Evolutionary conservation across 2,329 filamentous ascomycete genomes (phyloP).

Genomic region (Fusarium sacchari): DNA sequence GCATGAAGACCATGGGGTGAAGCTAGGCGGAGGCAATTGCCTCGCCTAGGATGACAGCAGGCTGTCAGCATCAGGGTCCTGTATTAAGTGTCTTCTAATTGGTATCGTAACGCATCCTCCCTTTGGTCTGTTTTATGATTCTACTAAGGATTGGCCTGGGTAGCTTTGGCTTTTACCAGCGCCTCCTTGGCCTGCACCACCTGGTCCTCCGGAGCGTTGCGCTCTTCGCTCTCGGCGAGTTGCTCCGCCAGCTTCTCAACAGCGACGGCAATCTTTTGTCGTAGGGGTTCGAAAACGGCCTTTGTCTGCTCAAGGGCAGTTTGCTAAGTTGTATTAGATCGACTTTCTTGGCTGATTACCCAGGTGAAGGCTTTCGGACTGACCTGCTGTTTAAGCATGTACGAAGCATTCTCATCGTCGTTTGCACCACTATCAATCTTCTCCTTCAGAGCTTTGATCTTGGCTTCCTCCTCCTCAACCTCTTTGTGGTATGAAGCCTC

Average conservation of each 20-base stretch:
- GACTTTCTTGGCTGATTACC: not conserved
- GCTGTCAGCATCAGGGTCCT: no score
- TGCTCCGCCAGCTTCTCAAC: conserved; percentile 79
- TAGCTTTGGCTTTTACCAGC: conserved; percentile 59
- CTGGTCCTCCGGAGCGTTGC: conserved; percentile 58
- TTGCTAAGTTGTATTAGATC: conserved; percentile 61
- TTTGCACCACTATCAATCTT: conserved; percentile 62
- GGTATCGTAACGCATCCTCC: conserved; percentile 28
- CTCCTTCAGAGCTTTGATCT: conserved; percentile 74
- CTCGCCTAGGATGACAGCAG: no score
- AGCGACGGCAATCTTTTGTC: conserved; percentile 75
- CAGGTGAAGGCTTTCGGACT: conserved; percentile 39
- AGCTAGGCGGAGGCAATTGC: no score
- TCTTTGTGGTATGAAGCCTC: conserved; percentile 92
- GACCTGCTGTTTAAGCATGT: conserved; percentile 87
- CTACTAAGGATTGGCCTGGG: conserved; percentile 19
- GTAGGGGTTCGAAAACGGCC: conserved; percentile 79
- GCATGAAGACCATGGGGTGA: no score
- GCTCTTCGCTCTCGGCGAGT: conserved; percentile 71
- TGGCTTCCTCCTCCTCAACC: conserved; percentile 76
- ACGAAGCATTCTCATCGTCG: conserved; percentile 79
- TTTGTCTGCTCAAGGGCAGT: conserved; percentile 88
- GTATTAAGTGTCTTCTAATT: conserved; percentile 17
- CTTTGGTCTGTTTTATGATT: not conserved
- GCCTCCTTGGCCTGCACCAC: conserved; percentile 65